Evolutionary conservation across 192 early-diverging fungal species (phyloP).

Genomic region (Pilaira anomala): DNA sequence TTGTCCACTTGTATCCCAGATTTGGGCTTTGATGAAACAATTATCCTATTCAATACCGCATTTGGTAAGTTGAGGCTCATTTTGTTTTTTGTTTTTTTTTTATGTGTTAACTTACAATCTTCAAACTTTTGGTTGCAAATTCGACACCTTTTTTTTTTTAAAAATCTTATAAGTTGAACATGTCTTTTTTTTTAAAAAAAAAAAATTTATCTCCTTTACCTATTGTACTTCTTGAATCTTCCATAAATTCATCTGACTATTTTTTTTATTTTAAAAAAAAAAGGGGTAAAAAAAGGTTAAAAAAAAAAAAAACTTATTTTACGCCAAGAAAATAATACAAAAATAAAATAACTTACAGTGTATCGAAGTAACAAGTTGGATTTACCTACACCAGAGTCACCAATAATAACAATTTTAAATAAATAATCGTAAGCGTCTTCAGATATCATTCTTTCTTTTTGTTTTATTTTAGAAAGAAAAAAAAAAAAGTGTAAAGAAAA

Average conservation of each 20-base stretch:
- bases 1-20: constrained; percentile 82
- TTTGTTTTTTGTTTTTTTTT: background rate
- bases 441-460: constrained; percentile 25
- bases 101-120: background rate
- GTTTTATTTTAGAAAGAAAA: no score
- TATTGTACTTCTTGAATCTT: constrained; percentile 1
- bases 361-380: constrained; percentile 50
- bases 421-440: constrained; percentile 56
- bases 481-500: background rate
- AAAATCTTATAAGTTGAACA: background rate
- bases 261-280: background rate
- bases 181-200: background rate
- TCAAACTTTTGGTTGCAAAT: constrained; percentile 11
- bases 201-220: background rate
- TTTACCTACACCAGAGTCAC: constrained; percentile 56
- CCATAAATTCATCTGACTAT: background rate
- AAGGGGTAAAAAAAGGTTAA: background rate
- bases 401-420: constrained; percentile 68
- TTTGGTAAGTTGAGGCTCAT: constrained; percentile 9
- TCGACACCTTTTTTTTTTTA: no score
- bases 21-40: constrained; percentile 40
- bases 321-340: background rate
- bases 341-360: constrained; percentile 26
- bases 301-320: background rate
- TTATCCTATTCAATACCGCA: constrained; percentile 29